These are phyloP conservation scores for Eucalyptus polyanthemos DNA, from an alignment of 345 rosid genomes.

Conservation along the genomic window DNA sequence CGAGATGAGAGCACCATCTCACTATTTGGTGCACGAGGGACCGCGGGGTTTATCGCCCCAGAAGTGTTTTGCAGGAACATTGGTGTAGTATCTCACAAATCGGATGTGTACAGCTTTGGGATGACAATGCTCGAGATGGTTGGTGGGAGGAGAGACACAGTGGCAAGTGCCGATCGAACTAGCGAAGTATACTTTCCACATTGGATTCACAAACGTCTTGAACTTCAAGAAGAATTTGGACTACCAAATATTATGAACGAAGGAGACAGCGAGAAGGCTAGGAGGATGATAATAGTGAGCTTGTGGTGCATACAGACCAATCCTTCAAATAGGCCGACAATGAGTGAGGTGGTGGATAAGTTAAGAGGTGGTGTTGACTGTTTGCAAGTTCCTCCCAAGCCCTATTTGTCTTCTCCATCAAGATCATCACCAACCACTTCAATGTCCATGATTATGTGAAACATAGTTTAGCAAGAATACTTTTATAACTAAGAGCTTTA, in stretches of 20 bases:
- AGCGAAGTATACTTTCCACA: neutral
- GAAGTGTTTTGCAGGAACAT: neutral
- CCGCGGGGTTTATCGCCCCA: constrained; percentile 17
- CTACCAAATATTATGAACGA: neutral
- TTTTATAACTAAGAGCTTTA: neutral
- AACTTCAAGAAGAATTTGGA: neutral
- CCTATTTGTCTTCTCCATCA: neutral
- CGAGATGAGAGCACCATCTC: constrained; percentile 17
- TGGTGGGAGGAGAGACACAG: neutral
- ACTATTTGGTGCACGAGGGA: constrained; percentile 9
- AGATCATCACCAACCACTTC: neutral
- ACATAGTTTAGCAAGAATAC: neutral
- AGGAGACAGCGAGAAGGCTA: neutral
- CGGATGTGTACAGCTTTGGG: neutral
- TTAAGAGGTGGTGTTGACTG: neutral
- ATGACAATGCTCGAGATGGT: neutral
- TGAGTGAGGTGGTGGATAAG: neutral
- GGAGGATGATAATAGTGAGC: neutral
- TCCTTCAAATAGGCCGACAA: neutral
- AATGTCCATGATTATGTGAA: neutral
- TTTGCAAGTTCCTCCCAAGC: neutral
- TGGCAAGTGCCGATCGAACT: neutral
- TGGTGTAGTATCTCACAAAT: neutral
- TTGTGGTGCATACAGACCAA: neutral
- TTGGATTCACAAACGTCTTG: neutral